A percentile compares a stretch with the other conserved stretches of the same genome.
These are phyloP conservation scores for Hypsizygus ulmarius DNA, from an alignment of 1,284 basidiomycete genomes.

Conservation along the genomic window DNA sequence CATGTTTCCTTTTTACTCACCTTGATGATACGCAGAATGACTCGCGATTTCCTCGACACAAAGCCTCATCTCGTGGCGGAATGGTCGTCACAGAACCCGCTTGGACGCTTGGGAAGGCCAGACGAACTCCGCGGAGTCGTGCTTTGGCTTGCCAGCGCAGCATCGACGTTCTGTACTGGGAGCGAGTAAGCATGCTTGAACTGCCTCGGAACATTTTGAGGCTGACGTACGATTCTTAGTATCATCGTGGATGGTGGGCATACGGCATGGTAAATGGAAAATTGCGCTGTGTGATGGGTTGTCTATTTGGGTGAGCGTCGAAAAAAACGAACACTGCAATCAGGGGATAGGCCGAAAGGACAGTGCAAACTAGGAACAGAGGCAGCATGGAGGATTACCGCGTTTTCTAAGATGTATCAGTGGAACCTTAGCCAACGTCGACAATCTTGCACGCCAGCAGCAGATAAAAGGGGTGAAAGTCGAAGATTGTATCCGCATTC, in stretches of 20 bases:
- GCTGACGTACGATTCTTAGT: background rate
- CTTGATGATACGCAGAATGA: conserved; percentile 52
- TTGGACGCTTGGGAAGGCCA: conserved; percentile 66
- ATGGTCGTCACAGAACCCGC: conserved; percentile 67
- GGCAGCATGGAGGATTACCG: too few species aligned
- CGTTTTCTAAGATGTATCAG: too few species aligned
- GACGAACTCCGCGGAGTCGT: conserved; percentile 72
- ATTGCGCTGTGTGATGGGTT: too few species aligned
- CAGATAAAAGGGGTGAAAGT: too few species aligned
- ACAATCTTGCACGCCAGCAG: too few species aligned
- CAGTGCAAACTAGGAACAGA: too few species aligned
- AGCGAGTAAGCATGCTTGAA: conserved; percentile 8
- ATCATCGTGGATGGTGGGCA: conserved; percentile 13
- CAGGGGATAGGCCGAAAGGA: too few species aligned
- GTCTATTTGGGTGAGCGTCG: too few species aligned
- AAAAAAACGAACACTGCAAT: too few species aligned
- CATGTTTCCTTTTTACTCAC: background rate
- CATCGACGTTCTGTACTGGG: conserved; percentile 11
- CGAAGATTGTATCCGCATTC: too few species aligned
- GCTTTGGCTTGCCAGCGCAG: conserved; percentile 47
- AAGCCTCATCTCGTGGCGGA: conserved; percentile 58
- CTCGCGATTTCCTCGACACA: conserved; percentile 63
- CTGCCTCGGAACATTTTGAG: background rate
- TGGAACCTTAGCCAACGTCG: too few species aligned
- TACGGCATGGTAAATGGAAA: conserved; percentile 5